phyloP scores from a whole-genome alignment of 2,329 filamentous ascomycete genomes.

The Lachnellula arida region DNA sequence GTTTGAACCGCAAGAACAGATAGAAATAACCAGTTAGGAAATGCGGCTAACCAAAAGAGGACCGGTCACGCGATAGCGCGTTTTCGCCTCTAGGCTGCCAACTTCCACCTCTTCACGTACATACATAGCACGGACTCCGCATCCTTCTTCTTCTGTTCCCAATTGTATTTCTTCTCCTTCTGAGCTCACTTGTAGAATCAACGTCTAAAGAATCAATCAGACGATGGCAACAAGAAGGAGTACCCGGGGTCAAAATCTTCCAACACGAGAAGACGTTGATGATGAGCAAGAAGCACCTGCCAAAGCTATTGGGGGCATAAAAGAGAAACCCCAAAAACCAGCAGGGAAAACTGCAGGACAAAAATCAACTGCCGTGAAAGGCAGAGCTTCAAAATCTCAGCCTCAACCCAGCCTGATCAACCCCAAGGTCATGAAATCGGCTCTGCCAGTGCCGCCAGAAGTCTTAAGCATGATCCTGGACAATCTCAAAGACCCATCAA shows the following conservation, averaged over 20 bases:
- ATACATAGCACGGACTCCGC: too few species aligned
- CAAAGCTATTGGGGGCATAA: not conserved
- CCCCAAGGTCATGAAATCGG: not conserved
- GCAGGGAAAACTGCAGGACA: not conserved
- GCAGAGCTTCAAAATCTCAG: not conserved
- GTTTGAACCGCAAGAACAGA: too few species aligned
- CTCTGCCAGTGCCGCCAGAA: conserved; percentile 3
- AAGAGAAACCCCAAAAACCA: not conserved
- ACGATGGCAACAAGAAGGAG: conserved; percentile 3
- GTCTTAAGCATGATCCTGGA: conserved; percentile 2
- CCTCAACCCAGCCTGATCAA: not conserved
- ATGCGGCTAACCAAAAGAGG: too few species aligned
- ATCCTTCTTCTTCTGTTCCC: too few species aligned
- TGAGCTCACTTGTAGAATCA: not conserved
- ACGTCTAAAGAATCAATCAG: not conserved
- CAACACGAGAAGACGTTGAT: not conserved
- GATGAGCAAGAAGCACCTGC: not conserved
- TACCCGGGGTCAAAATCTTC: not conserved
- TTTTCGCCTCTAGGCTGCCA: too few species aligned
- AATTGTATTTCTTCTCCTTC: too few species aligned
- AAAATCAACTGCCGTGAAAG: not conserved
- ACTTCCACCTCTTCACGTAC: too few species aligned
- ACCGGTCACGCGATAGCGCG: too few species aligned
- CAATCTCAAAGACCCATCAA: conserved; percentile 2
- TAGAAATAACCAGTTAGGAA: too few species aligned